These are phyloP conservation scores for Verticillium nonalfalfae DNA, from an alignment of 2,329 filamentous ascomycete species.

Conservation along the genomic window DNA sequence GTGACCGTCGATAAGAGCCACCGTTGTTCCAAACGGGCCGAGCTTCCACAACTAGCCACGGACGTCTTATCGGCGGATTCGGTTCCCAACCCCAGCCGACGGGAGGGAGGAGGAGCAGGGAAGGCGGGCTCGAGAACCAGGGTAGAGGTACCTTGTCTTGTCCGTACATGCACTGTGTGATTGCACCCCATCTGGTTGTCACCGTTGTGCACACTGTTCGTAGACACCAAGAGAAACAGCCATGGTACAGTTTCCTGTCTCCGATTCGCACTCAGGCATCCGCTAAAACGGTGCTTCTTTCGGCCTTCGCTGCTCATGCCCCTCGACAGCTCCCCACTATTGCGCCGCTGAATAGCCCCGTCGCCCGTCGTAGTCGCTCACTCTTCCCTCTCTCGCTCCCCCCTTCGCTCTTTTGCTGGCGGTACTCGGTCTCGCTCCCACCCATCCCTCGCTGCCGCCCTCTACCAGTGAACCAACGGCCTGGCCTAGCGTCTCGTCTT, in stretches of 20 bases:
- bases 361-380: background rate
- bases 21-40: background rate
- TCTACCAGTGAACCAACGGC: background rate
- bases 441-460: background rate
- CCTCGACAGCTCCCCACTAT: background rate
- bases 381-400: background rate
- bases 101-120: background rate
- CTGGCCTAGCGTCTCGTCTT: background rate
- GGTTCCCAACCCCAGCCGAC: background rate
- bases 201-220: background rate
- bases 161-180: background rate
- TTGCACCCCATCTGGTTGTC: background rate
- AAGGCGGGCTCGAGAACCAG: background rate
- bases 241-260: constrained; percentile 17
- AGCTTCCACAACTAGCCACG: background rate
- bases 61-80: background rate
- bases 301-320: background rate
- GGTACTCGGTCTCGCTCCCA: background rate
- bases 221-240: background rate
- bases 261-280: background rate
- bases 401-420: background rate
- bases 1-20: background rate
- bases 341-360: constrained; percentile 2
- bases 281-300: constrained; percentile 5
- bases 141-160: background rate